phyloP scores from a whole-genome alignment of 2,329 filamentous ascomycete genomes.

The Chaetomium strumarium region DNA sequence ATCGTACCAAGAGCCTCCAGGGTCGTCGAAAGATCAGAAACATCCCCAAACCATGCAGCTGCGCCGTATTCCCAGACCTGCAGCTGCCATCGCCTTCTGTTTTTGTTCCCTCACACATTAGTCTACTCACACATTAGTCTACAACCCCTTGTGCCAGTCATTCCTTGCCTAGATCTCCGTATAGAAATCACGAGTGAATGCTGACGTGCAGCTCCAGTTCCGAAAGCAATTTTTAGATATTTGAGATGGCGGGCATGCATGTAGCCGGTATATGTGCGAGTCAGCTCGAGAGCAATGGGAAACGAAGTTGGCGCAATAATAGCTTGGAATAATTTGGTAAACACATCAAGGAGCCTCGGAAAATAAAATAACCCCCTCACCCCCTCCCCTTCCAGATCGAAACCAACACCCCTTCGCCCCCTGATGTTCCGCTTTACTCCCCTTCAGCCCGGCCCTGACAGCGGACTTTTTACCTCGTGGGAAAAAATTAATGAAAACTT shows the following conservation, averaged over 20 bases:
- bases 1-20: no score
- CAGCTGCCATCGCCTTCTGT: neutral
- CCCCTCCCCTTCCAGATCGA: conserved; percentile 16
- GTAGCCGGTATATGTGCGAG: conserved; percentile 2
- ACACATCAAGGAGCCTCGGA: conserved; percentile 3
- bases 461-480: conserved; percentile 16
- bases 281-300: neutral
- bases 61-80: neutral
- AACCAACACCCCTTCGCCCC: conserved; percentile 25
- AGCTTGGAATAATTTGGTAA: conserved; percentile 9
- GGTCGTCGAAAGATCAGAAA: no score
- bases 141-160: neutral
- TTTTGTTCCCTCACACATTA: neutral
- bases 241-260: neutral
- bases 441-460: conserved; percentile 10
- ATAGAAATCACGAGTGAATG: neutral
- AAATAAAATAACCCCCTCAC: conserved; percentile 16
- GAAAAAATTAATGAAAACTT: conserved; percentile 22
- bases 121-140: neutral
- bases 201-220: neutral
- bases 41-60: neutral
- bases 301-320: conserved; percentile 12
- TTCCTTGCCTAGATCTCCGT: neutral
- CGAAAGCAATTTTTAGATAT: neutral
- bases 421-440: conserved; percentile 21